Evolutionary conservation across 345 rosid genomes (phyloP), one percentile per base, ranked within the genome.

Genomic region (Fremontodendron californicum): DNA sequence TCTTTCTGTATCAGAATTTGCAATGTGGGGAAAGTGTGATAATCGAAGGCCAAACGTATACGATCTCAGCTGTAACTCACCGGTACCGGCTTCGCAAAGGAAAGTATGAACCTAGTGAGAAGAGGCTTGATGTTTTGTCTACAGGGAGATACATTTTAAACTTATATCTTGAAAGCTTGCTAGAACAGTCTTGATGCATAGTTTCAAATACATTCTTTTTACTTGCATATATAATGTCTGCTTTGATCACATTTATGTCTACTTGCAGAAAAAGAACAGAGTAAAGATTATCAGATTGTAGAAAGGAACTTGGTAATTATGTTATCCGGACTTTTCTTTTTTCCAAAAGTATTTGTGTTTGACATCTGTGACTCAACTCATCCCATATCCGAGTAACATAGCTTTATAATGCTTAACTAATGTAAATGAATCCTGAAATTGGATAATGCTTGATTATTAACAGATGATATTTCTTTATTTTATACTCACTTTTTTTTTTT

Each of bases 21-120:
- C 96, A 93, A 65, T 87, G 97, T 23, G 99, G 98, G 57, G 94
- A 92, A 81, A 90, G 92, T 35, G 98, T 93, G 79, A 93, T 90
- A 16, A 92, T 93, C 0, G 93, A 93, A 88, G 99, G 97, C 40
- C 97, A 87, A 65, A 81, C 90, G 4, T 93, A 95, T 42, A 95
- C 92, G 11, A 86, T 95, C 70, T 88, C 94, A 0, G 89, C 96
- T 0, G 97, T 93, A 71, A 92, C 96, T 73, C 90, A 95, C 46
- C 90, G 98, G 2, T 95, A 93, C 85, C 96, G 90, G 82, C 96
- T 93, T 57, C 89, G 97, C 29, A 95, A 92, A 85, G 99, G 97
- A 27, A 95, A 89, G 81, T 90, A 95, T 6, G 93, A 93, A 78
- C 93, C 93, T 1, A 85, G 92, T n/a, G 97, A 95, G 88, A 93